Conservation (phyloP, 2,329 filamentous ascomycete species). For the Teratosphaeria destructans region DNA sequence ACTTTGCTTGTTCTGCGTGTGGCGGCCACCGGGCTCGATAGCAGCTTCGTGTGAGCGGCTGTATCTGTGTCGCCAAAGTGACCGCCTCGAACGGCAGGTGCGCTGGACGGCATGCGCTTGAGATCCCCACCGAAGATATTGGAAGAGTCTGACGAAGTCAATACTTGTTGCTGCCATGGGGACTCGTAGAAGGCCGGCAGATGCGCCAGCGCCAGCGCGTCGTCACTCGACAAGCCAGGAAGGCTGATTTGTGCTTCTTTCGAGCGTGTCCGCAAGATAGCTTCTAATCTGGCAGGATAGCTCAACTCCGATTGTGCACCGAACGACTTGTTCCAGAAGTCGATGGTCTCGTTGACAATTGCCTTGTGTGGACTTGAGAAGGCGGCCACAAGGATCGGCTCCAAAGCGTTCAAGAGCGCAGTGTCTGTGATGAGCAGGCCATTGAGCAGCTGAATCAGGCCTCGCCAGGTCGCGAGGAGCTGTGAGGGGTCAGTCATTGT, state of each 20-base stretch:
- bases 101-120: background rate
- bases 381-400: conserved; percentile 41
- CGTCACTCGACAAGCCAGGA: conserved; percentile 36
- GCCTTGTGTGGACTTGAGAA: conserved; percentile 42
- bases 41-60: background rate
- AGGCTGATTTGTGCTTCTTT: conserved; percentile 43
- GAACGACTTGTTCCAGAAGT: conserved; percentile 62
- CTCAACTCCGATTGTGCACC: conserved; percentile 47
- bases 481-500: background rate
- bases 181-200: conserved; percentile 19
- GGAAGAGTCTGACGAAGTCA: background rate
- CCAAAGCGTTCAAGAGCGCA: conserved; percentile 43
- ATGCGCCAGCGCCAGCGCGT: conserved; percentile 25
- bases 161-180: background rate
- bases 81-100: background rate
- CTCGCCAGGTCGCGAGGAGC: conserved; percentile 1
- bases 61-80: background rate
- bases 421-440: conserved; percentile 48
- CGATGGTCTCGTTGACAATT: conserved; percentile 43
- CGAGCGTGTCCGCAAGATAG: conserved; percentile 51
- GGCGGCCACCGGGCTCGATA: background rate
- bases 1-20: background rate
- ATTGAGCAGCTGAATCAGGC: conserved; percentile 42
- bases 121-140: background rate
- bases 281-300: conserved; percentile 56